Evolutionary conservation across 805 yeast genomes (phyloP).

Genomic region (Metschnikowia reukaufii): DNA sequence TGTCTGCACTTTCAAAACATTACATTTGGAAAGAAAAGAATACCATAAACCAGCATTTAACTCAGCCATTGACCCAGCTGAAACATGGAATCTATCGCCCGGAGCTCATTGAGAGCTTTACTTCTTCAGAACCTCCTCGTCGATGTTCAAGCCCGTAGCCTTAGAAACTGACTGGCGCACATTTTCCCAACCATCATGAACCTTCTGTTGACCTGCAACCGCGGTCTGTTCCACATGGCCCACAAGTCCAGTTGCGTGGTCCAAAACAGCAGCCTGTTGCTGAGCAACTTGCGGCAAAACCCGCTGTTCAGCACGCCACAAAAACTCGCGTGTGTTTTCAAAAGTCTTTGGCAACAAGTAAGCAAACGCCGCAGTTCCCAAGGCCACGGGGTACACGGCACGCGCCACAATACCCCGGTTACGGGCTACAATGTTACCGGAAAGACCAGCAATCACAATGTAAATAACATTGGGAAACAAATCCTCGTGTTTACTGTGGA

Average conservation of each 20-base stretch:
- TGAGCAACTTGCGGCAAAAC: slow-evolving; percentile 63
- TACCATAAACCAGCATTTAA: too few relatives aligned
- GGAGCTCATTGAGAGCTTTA: too few relatives aligned
- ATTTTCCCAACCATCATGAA: slow-evolving; percentile 37
- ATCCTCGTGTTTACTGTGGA: slow-evolving; percentile 67
- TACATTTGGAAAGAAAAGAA: too few relatives aligned
- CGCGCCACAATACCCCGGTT: slow-evolving; percentile 58
- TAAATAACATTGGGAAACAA: slow-evolving; percentile 71
- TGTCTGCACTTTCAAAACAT: too few relatives aligned
- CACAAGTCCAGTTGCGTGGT: slow-evolving; percentile 31
- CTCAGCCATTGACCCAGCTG: too few relatives aligned
- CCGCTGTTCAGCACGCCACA: slow-evolving; percentile 60
- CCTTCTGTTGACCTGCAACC: slow-evolving; percentile 34
- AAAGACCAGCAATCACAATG: slow-evolving; percentile 62
- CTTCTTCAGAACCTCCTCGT: slow-evolving; percentile 57
- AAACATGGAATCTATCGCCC: too few relatives aligned
- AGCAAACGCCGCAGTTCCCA: slow-evolving; percentile 65
- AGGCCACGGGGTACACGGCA: slow-evolving; percentile 53
- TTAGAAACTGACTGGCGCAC: slow-evolving; percentile 48
- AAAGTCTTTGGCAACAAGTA: slow-evolving; percentile 74
- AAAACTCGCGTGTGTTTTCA: slow-evolving; percentile 53
- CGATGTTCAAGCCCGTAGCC: slow-evolving; percentile 68
- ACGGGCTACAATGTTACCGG: slow-evolving; percentile 75
- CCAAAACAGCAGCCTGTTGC: slow-evolving; percentile 54
- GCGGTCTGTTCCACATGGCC: slow-evolving; percentile 45